Base-by-base conservation (phyloP, 495 filamentous ascomycete species). In the Aspergillus haitiensis region DNA sequence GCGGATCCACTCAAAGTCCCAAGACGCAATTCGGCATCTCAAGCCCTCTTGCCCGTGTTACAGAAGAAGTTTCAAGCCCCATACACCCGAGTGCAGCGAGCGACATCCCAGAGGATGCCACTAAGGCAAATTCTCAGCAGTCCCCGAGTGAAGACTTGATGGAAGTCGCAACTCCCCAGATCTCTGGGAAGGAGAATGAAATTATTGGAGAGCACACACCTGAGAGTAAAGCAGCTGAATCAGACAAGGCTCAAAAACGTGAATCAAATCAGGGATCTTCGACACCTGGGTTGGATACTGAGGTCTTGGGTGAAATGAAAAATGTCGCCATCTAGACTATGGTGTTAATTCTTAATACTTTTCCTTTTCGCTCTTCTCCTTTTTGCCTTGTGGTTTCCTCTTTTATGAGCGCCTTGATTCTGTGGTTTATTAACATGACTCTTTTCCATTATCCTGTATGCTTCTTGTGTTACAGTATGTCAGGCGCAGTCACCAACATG, bases 271-370 rank as follows among this genome's bases (percentile, higher is more conserved):
- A 64, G 32, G 68, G 64, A 39, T 56, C 74, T 21, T 65, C 71
- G 35, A 58, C 60, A 47, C 59, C 58, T 54, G 62, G 55, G 34
- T 64, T 74, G 56, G 75, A 78, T 51, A 67, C 69, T 11, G 75
- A 78, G 61, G 73, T 78, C 58, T 67, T 80, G 13, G 78, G 79
- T 53, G 81, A 81, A 54, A 82, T 83, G 81, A 83, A 83, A 68
- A 83, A 78, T 64, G 80, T 83, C 60, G 77, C 79, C 39, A 82
- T 83, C 60, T 83, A 75, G 67, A 62, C 49, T 52, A 7, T 51
- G 46, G 57, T 11, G 45, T 45, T 27, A 58, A 47, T 35, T 12
- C 57, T 61, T 59, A 32, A n/a, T 58, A 55, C 62, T 58, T 36
- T 48, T 52, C 53, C 52, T 21, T 34, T 56, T 60, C 55, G 60